A percentile compares a stretch with the other conserved stretches of the same genome.
Evolutionary conservation across 352 stramenopile genomes (phyloP).

Genomic region (Phytophthora pluvialis): DNA sequence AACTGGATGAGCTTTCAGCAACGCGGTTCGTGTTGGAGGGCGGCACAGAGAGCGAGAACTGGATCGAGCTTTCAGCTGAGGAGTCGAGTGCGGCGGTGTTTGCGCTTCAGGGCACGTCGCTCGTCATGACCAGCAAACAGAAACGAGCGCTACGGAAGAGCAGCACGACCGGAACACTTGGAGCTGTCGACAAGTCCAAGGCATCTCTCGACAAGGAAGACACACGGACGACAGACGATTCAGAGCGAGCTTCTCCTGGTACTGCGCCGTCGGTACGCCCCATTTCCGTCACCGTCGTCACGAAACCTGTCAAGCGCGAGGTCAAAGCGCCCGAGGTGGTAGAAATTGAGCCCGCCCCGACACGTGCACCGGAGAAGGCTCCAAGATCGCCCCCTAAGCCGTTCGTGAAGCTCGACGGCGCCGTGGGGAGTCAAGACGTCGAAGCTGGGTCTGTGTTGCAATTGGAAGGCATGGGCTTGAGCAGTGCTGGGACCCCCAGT

Average conservation of each 20-base stretch:
- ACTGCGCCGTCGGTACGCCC: neutral
- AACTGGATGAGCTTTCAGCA: neutral
- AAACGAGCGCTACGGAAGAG: conserved; percentile 2
- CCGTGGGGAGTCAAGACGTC: neutral
- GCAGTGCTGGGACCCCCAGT: neutral
- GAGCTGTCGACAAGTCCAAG: neutral
- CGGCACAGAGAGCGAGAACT: neutral
- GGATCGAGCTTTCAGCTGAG: neutral
- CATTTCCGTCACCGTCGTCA: conserved; percentile 30
- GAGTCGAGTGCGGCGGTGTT: neutral
- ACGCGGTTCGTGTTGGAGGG: neutral
- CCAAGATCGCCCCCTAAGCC: conserved; percentile 2
- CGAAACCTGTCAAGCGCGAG: conserved; percentile 17
- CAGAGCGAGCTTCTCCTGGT: neutral
- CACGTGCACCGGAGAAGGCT: neutral
- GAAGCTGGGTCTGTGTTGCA: conserved; percentile 2
- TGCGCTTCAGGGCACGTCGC: conserved; percentile 19
- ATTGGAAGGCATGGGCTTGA: conserved; percentile 19
- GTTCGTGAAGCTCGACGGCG: conserved; percentile 26
- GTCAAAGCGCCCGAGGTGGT: neutral
- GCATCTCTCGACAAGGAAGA: neutral
- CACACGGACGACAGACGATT: neutral
- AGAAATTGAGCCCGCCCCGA: neutral
- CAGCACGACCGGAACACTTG: neutral
- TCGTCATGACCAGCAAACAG: conserved; percentile 21